These are phyloP conservation scores for Emergomyces orientalis DNA, from an alignment of 2,329 filamentous ascomycete species.

Conservation along the genomic window DNA sequence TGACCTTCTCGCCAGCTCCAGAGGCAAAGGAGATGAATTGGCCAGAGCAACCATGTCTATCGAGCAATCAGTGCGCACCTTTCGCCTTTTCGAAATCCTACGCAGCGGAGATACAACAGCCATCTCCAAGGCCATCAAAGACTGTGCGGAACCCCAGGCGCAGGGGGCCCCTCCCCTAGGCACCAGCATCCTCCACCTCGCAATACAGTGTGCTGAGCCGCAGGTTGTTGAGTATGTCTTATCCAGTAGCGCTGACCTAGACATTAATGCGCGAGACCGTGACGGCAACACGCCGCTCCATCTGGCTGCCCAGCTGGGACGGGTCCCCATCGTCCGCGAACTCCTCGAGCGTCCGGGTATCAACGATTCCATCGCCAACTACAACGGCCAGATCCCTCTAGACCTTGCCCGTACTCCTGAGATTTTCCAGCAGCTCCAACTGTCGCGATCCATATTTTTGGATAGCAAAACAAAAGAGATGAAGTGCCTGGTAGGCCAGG, in stretches of 20 bases:
- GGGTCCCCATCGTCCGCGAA: constrained; percentile 69
- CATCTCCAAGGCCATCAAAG: constrained; percentile 70
- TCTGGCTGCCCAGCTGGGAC: constrained; percentile 72
- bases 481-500: constrained; percentile 62
- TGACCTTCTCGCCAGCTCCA: constrained; percentile 9
- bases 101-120: constrained; percentile 82
- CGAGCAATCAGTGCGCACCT: constrained; percentile 89
- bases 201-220: constrained; percentile 88
- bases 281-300: constrained; percentile 94
- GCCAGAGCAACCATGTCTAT: constrained; percentile 47
- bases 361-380: constrained; percentile 81
- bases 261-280: constrained; percentile 82
- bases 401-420: constrained; percentile 87
- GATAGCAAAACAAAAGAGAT: constrained; percentile 78
- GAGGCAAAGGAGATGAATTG: constrained; percentile 20
- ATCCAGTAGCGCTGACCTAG: constrained; percentile 60
- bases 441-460: constrained; percentile 79
- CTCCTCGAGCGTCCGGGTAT: constrained; percentile 73
- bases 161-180: constrained; percentile 45
- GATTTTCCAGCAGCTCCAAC: constrained; percentile 89
- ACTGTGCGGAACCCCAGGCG: constrained; percentile 46
- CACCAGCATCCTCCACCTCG: constrained; percentile 83
- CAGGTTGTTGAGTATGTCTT: constrained; percentile 93
- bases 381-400: constrained; percentile 72
- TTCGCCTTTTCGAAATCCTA: constrained; percentile 86